Base-by-base conservation (phyloP, 1,284 basidiomycete genomes). In the Melampsora americana region DNA sequence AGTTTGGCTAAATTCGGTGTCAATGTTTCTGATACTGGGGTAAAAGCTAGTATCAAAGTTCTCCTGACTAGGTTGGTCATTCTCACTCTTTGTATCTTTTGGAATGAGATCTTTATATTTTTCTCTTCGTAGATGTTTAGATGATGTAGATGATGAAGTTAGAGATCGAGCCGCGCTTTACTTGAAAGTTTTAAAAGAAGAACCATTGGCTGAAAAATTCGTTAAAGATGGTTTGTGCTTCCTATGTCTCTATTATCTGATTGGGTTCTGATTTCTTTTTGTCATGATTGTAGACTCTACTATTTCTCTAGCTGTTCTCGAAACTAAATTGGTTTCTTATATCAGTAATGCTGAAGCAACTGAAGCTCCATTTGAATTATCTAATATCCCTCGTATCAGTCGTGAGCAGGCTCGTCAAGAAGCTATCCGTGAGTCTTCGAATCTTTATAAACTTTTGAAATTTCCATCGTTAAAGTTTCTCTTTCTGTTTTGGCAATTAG, bases 111-210 rank as follows among this genome's bases (percentile, higher is more conserved):
- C 3, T 44, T 26, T 2, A 67, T 66, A 77, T 67, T 80, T 48
- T 44, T 74, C 44, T 62, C 48, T 59, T 14, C 26, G 6, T 78
- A 93, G 93, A 80, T 99, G 96, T 83, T 86, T 99, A 79, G 96
- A 99, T 82, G 96, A 99, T 84, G 93, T 98, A 23, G 96, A 99
- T 79, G 96, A 99, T 82, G 96, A 99, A 86, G 96, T 99, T 78
- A 90, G 96, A 70, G 96, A 99, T 83, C 91, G 96, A 77, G 96
- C 95, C 5, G 93, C 95, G 12, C 88, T 99, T 84, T 98, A 96
- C 84, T 87, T 96, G 78, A 90, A 89, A 84, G 87, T 92, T 7
- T 88, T 97, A 80, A 87, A 90, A 79, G 91, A 92, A 82, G 88
- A 90, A 78, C 84, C 87, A 18, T 85, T 99, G 75, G 92, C 92